Percentiles rank a stretch among this genome's conserved stretches.
Conservation (phyloP, 352 stramenopile genomes). For the Peronospora destructor region DNA sequence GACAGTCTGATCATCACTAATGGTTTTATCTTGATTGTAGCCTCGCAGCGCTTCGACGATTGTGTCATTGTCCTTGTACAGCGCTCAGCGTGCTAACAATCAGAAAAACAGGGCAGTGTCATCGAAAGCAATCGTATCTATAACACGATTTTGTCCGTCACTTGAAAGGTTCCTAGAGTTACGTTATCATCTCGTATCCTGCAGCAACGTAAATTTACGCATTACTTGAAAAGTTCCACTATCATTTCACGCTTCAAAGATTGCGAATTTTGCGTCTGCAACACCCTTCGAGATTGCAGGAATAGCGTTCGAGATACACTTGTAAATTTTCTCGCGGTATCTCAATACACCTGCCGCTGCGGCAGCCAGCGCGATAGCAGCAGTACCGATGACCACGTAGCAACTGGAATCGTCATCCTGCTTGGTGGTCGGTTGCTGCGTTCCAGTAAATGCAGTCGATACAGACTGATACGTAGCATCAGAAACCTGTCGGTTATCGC, state of each 20-base stretch:
- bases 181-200: neutral
- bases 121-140: too few relatives aligned
- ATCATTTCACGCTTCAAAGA: constrained; percentile 44
- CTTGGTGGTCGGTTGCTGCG: neutral
- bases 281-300: constrained; percentile 53
- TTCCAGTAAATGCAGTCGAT: constrained; percentile 4
- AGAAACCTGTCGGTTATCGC: constrained; percentile 5
- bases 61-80: too few relatives aligned
- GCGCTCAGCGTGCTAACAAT: too few relatives aligned
- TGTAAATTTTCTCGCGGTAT: constrained; percentile 48
- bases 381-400: constrained; percentile 43
- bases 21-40: too few relatives aligned
- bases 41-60: too few relatives aligned
- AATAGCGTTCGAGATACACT: constrained; percentile 32
- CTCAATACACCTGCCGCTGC: constrained; percentile 36
- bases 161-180: too few relatives aligned
- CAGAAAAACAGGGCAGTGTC: too few relatives aligned
- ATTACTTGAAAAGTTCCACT: neutral
- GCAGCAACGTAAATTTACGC: neutral
- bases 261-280: constrained; percentile 52
- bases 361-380: constrained; percentile 40
- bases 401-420: constrained; percentile 28
- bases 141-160: too few relatives aligned
- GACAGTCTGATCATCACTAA: too few relatives aligned
- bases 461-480: constrained; percentile 1